Percentiles rank a stretch among this genome's conserved stretches.
phyloP scores from a whole-genome alignment of 768 basidiomycete species.

The Lactarius evosmus region DNA sequence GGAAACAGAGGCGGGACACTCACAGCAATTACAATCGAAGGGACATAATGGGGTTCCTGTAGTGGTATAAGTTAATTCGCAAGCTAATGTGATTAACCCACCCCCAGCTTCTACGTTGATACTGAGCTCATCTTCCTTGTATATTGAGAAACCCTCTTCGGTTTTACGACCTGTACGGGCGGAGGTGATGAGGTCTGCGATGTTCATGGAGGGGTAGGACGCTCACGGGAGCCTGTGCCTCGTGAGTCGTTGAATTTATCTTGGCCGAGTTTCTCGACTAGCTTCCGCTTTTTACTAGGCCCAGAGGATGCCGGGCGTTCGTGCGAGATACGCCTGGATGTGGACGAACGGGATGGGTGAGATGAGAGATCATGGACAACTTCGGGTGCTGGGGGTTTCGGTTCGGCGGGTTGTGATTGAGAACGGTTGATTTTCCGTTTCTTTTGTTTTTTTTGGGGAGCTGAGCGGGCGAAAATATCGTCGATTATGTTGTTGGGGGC shows the following conservation, averaged over 20 bases:
- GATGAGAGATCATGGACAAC: conserved; percentile 66
- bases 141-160: conserved; percentile 75
- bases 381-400: conserved; percentile 42
- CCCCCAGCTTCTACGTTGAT: conserved; percentile 69
- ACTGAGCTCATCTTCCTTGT: conserved; percentile 80
- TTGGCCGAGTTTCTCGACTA: conserved; percentile 36
- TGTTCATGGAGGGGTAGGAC: not conserved
- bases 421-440: conserved; percentile 47
- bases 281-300: conserved; percentile 29
- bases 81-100: conserved; percentile 37
- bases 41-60: conserved; percentile 82
- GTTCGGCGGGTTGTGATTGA: conserved; percentile 31
- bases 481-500: conserved; percentile 49
- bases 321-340: conserved; percentile 36
- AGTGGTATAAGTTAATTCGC: conserved; percentile 26
- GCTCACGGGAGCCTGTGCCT: conserved; percentile 67
- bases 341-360: conserved; percentile 28
- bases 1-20: conserved; percentile 34
- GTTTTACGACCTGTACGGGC: conserved; percentile 60
- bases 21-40: conserved; percentile 88
- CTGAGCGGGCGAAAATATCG: conserved; percentile 65
- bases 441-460: conserved; percentile 37
- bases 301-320: conserved; percentile 11
- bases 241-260: conserved; percentile 69
- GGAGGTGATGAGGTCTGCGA: conserved; percentile 12